These are phyloP conservation scores for Earliella scabrosa DNA, from an alignment of 1,284 basidiomycete genomes.

Conservation along the genomic window DNA sequence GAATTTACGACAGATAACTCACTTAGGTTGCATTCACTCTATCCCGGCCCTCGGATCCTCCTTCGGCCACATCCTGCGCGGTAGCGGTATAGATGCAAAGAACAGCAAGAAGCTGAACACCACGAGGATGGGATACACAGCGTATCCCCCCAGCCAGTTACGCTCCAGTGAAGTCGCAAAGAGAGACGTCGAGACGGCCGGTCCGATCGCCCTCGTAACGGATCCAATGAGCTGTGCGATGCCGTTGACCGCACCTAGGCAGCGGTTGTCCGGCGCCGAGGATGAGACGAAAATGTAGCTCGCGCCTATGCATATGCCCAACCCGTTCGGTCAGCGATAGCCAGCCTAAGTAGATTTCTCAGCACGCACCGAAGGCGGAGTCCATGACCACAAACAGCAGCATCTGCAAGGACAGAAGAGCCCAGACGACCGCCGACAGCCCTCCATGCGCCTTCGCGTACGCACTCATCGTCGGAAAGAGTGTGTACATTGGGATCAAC, in stretches of 20 bases:
- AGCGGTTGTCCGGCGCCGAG: background rate
- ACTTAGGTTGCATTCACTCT: background rate
- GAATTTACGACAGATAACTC: no score
- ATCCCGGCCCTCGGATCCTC: background rate
- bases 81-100: background rate
- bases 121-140: conserved; percentile 30
- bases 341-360: background rate
- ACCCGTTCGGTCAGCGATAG: no score
- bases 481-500: conserved; percentile 54
- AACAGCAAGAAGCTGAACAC: background rate
- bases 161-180: conserved; percentile 69
- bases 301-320: conserved; percentile 29
- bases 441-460: conserved; percentile 32
- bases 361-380: conserved; percentile 41
- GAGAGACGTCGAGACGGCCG: conserved; percentile 66
- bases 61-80: background rate
- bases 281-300: conserved; percentile 41
- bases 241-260: conserved; percentile 59
- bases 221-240: conserved; percentile 41
- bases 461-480: conserved; percentile 62
- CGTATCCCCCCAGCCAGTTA: conserved; percentile 37
- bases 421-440: conserved; percentile 36
- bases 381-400: conserved; percentile 34
- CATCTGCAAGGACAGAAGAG: conserved; percentile 36
- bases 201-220: conserved; percentile 70